These are phyloP conservation scores for Eucalyptus sp. DNA, from an alignment of 345 rosid species.

Conservation along the genomic window DNA sequence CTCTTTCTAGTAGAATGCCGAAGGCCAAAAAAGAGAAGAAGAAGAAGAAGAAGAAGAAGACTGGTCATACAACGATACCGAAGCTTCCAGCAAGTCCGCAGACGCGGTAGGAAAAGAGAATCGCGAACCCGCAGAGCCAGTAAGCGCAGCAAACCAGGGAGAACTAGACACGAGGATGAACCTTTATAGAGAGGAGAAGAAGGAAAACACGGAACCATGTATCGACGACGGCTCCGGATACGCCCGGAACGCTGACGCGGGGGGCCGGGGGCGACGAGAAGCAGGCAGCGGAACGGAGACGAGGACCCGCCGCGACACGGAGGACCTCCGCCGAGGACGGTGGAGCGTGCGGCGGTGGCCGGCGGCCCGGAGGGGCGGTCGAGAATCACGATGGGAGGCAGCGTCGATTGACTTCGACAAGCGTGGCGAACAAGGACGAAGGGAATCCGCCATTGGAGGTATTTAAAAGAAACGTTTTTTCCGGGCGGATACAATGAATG, in stretches of 20 bases:
- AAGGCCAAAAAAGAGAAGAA: no score
- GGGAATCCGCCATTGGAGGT: neutral
- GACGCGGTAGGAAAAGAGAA: neutral
- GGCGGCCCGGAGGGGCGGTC: neutral
- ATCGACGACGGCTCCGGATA: neutral
- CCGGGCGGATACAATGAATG: neutral
- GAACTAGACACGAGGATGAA: neutral
- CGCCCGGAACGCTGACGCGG: neutral
- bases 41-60: neutral
- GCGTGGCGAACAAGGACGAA: neutral
- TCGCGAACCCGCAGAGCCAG: neutral
- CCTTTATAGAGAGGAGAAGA: neutral
- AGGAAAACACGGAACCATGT: neutral
- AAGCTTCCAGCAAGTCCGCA: neutral
- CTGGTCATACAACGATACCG: neutral
- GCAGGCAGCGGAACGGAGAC: neutral
- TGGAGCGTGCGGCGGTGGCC: neutral
- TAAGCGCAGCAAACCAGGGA: neutral
- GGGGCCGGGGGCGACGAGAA: neutral
- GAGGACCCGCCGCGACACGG: neutral
- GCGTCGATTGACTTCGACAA: neutral
- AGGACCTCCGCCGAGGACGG: neutral
- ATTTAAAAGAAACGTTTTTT: neutral
- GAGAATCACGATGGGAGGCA: neutral
- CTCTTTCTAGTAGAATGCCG: neutral